Evolutionary conservation across 2,329 filamentous ascomycete species (phyloP).

Genomic region (Colletotrichum lini): DNA sequence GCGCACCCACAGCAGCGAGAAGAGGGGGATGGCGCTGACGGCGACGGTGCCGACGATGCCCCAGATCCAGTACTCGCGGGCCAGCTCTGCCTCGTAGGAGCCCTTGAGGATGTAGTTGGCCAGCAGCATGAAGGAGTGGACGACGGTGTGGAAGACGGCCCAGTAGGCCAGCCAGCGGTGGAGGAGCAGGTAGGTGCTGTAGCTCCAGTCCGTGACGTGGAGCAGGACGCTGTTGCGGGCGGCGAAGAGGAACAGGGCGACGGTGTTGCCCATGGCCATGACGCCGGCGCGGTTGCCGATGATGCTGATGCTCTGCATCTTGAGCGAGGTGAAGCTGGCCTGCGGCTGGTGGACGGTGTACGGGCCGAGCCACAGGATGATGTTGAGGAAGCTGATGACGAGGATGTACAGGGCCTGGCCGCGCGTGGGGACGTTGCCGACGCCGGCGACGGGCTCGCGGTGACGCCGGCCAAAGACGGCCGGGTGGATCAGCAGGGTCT

Average conservation of each 20-base stretch:
- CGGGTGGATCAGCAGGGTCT: conserved; percentile 49
- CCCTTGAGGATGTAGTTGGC: conserved; percentile 21
- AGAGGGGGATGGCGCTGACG: conserved; percentile 35
- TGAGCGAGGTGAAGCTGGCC: conserved; percentile 45
- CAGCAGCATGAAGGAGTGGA: conserved; percentile 33
- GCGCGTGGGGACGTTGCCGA: conserved; percentile 52
- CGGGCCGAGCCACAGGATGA: conserved; percentile 51
- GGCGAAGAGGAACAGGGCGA: conserved; percentile 26
- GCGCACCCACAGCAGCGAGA: conserved; percentile 43
- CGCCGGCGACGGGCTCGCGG: conserved; percentile 49
- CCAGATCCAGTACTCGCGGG: conserved; percentile 44
- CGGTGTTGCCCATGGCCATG: conserved; percentile 35
- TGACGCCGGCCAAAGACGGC: conserved; percentile 51
- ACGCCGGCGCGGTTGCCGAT: conserved; percentile 44
- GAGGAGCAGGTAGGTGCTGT: conserved; percentile 30
- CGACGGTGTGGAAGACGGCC: conserved; percentile 26
- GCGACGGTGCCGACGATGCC: conserved; percentile 42
- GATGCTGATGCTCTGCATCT: conserved; percentile 49
- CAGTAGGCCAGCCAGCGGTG: conserved; percentile 39
- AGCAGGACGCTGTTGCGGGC: conserved; percentile 29
- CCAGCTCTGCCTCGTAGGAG: conserved; percentile 28
- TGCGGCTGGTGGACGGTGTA: conserved; percentile 50
- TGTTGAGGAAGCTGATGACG: conserved; percentile 52
- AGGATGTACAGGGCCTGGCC: conserved; percentile 54
- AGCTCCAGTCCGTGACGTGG: conserved; percentile 31